phyloP scores from a whole-genome alignment of 1,284 basidiomycete species.

The Ustilago trichophora region DNA sequence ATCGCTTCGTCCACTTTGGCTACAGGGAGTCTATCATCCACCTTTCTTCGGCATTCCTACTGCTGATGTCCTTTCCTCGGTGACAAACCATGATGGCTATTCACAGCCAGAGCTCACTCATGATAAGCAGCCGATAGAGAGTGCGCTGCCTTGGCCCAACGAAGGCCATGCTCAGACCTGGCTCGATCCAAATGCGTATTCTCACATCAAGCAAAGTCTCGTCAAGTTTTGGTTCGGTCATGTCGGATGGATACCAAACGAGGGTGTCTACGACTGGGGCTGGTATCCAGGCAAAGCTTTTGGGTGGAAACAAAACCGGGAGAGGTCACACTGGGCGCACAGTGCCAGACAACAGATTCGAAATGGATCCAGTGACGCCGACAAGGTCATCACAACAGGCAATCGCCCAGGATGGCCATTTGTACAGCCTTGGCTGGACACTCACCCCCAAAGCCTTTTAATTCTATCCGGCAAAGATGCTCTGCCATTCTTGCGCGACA shows the following conservation, averaged over 20 bases:
- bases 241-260: slow-evolving; percentile 23
- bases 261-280: slow-evolving; percentile 30
- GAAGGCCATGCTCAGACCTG: slow-evolving; percentile 21
- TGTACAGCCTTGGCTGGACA: slow-evolving; percentile 26
- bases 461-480: slow-evolving; percentile 8
- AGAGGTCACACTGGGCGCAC: slow-evolving; percentile 16
- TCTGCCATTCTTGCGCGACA: slow-evolving; percentile 11
- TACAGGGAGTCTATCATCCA: slow-evolving; percentile 23
- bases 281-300: slow-evolving; percentile 43
- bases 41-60: slow-evolving; percentile 25
- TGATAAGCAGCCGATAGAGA: too few species aligned
- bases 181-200: slow-evolving; percentile 13
- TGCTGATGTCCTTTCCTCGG: neutral
- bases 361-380: neutral
- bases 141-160: slow-evolving; percentile 23
- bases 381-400: neutral
- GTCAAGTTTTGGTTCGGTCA: slow-evolving; percentile 22
- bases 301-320: slow-evolving; percentile 16
- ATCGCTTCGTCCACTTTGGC: slow-evolving; percentile 22
- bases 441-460: neutral
- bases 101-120: neutral
- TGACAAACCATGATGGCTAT: slow-evolving; percentile 1
- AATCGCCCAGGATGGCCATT: slow-evolving; percentile 37
- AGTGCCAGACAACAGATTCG: neutral
- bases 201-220: slow-evolving; percentile 12